Evolutionary conservation across 192 early-diverging fungal species (phyloP).

Genomic region (Chytriomyces sp.): DNA sequence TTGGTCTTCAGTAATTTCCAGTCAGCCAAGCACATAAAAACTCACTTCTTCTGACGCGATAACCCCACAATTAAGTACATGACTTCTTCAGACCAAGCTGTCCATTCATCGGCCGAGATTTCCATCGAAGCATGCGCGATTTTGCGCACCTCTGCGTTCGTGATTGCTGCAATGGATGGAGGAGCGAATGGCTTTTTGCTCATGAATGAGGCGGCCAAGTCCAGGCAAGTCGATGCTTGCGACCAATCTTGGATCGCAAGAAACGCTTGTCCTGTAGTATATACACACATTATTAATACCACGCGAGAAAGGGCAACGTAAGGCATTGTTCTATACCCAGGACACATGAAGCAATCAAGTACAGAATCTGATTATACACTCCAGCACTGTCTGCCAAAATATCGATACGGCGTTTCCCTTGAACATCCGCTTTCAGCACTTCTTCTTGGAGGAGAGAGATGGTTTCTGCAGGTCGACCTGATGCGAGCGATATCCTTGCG

Average conservation of each 20-base stretch:
- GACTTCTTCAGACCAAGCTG: slow-evolving; percentile 16
- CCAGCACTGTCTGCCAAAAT: background rate
- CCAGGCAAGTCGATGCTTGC: slow-evolving; percentile 1
- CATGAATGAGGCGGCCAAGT: background rate
- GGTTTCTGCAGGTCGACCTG: background rate
- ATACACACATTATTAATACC: background rate
- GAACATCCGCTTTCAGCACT: background rate
- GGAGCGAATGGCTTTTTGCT: background rate
- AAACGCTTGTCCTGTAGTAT: slow-evolving; percentile 5
- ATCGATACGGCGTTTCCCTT: slow-evolving; percentile 5
- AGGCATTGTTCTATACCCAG: slow-evolving; percentile 18
- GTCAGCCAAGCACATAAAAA: background rate
- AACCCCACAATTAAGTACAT: background rate
- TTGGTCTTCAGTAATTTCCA: background rate
- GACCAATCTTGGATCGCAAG: background rate
- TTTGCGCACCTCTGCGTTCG: slow-evolving; percentile 10
- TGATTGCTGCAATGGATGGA: background rate
- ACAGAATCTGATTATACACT: slow-evolving; percentile 7
- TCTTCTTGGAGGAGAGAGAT: background rate
- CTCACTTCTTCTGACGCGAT: background rate
- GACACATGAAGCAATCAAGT: slow-evolving; percentile 10
- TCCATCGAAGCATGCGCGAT: background rate
- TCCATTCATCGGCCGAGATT: background rate
- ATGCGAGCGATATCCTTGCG: slow-evolving; percentile 6
- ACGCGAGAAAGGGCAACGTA: background rate